Conservation (phyloP, 192 early-diverging fungal genomes). For the Coemansia sp. region DNA sequence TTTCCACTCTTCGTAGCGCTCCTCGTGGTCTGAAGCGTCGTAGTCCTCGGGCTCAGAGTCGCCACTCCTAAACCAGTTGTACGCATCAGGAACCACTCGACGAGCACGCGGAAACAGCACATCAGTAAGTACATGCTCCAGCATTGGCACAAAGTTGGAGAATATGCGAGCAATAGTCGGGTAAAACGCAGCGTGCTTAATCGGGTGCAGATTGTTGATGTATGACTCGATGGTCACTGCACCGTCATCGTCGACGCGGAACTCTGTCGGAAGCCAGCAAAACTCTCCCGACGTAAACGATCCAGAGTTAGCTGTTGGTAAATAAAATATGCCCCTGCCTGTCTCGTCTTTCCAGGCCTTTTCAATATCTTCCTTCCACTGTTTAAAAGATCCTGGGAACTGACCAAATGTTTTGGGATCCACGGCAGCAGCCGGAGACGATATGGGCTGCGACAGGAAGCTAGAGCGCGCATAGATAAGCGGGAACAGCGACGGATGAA, state of each 20-base stretch:
- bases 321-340: background rate
- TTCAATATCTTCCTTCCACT: constrained; percentile 15
- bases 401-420: constrained; percentile 32
- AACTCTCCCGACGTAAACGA: constrained; percentile 12
- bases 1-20: constrained; percentile 21
- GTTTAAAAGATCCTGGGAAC: constrained; percentile 13
- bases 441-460: constrained; percentile 24
- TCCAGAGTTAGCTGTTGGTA: background rate
- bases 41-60: constrained; percentile 7
- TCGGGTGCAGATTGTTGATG: constrained; percentile 75
- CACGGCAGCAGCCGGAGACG: constrained; percentile 26
- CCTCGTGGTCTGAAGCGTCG: constrained; percentile 15
- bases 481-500: constrained; percentile 58
- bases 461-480: constrained; percentile 35
- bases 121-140: constrained; percentile 58
- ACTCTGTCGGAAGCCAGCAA: constrained; percentile 69
- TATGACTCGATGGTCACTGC: constrained; percentile 56
- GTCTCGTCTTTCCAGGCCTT: background rate
- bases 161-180: constrained; percentile 55
- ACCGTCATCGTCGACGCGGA: constrained; percentile 56
- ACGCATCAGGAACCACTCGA: constrained; percentile 12
- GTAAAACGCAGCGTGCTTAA: constrained; percentile 55
- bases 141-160: constrained; percentile 60
- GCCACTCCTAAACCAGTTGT: constrained; percentile 21
- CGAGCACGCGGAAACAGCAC: constrained; percentile 8